These are phyloP conservation scores for Vigna mungo DNA, from an alignment of 306 rosid genomes.

Conservation along the genomic window DNA sequence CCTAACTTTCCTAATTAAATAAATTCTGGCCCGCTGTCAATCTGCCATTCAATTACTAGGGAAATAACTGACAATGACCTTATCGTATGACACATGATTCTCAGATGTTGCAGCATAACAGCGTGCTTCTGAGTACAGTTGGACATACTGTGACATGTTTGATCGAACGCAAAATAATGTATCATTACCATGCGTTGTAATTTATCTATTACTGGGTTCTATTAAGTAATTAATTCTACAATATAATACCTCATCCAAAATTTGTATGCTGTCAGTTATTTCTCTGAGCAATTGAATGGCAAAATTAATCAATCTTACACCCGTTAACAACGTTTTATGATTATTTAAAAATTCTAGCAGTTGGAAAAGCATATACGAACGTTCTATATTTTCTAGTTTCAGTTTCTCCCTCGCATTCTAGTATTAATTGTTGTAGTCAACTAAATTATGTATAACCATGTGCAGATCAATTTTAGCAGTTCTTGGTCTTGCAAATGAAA, in stretches of 20 bases:
- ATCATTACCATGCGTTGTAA: background rate
- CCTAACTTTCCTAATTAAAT: background rate
- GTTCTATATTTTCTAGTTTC: background rate
- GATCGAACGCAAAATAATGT: too few relatives aligned
- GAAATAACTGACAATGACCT: conserved; percentile 1
- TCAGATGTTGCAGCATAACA: background rate
- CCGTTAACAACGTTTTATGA: background rate
- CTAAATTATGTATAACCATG: conserved; percentile 34
- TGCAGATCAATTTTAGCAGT: conserved; percentile 72
- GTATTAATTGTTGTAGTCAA: background rate
- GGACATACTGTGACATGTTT: background rate
- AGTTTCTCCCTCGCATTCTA: background rate
- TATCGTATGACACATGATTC: background rate
- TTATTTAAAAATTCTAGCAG: background rate
- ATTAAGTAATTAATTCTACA: background rate
- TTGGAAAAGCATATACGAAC: background rate
- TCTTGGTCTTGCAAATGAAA: conserved; percentile 77
- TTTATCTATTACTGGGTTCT: background rate
- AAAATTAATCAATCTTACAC: background rate
- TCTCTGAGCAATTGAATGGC: background rate
- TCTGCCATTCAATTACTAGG: background rate
- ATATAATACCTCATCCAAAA: background rate
- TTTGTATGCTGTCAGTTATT: background rate
- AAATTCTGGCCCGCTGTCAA: background rate
- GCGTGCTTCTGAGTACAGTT: background rate